Percentiles rank a stretch among this genome's conserved stretches.
Conservation (phyloP, 768 basidiomycete genomes). For the Strobilomyces confusus region DNA sequence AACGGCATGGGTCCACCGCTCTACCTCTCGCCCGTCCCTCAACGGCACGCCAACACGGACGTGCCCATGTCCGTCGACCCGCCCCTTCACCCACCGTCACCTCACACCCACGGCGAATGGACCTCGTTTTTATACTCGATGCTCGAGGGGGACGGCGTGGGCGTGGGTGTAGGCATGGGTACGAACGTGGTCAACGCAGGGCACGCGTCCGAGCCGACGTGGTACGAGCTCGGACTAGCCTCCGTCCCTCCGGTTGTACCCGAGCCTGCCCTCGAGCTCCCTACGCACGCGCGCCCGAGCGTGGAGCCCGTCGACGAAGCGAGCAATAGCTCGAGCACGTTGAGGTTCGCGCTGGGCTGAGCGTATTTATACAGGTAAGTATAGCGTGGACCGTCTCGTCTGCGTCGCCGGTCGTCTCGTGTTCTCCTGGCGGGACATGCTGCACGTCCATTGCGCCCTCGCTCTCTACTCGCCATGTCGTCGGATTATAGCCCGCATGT, state of each 20-base stretch:
- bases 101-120: constrained; percentile 24
- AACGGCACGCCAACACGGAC: constrained; percentile 13
- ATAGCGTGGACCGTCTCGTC: constrained; percentile 11
- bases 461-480: not conserved
- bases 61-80: constrained; percentile 21
- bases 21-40: constrained; percentile 24
- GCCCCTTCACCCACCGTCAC: constrained; percentile 2
- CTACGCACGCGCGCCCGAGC: not conserved
- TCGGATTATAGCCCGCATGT: constrained; percentile 1
- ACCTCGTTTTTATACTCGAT: constrained; percentile 32
- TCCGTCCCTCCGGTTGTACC: constrained; percentile 14
- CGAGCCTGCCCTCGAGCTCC: constrained; percentile 7
- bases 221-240: constrained; percentile 30
- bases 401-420: not conserved
- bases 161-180: constrained; percentile 7
- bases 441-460: not conserved
- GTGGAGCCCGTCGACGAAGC: constrained; percentile 20
- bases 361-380: constrained; percentile 30
- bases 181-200: not conserved
- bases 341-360: constrained; percentile 31
- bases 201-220: constrained; percentile 15
- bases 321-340: constrained; percentile 26
- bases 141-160: constrained; percentile 30
- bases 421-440: not conserved
- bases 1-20: constrained; percentile 24